Evolutionary conservation across 2,329 filamentous ascomycete species (phyloP), one percentile per base, ranked within the genome.

Genomic region (Alternaria dauci): DNA sequence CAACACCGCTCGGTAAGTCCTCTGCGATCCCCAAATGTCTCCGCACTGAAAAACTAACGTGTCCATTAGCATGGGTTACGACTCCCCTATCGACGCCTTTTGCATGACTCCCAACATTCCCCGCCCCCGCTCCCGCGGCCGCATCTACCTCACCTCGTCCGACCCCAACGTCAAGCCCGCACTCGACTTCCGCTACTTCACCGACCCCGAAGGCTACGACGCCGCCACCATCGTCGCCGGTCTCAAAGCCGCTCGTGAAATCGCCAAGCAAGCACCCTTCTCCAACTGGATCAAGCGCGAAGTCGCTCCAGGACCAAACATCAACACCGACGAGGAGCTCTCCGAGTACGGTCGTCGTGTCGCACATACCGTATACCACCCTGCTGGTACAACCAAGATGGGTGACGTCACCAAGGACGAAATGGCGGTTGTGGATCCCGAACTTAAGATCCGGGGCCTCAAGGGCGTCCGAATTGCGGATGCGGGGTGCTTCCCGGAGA

Each of bases 41-140:
- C 39, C 4, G 4, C n/a, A 20, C 18, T n/a, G 20, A 12, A 23
- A 58, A 32, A 61, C 66, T 67, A 59, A 66, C 52, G 54, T 9
- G 7, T 20, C 1, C 12, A 9, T 9, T 60, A 78, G 82, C 41
- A 85, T 97, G 11, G 93, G 93, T 68, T 96, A 89, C 77, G 87
- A 89, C 71, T 82, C 83, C 41, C 87, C 87, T 50, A 82, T 89
- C 62, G 90, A 94, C 72, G 92, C 92, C 53, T 96, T 96, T 84
- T 95, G 92, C 86, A 95, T 95, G 90, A 95, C 92, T 16, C 92
- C 92, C 72, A 95, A 96, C 82, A 95, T 96, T 72, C 92, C 91
- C 34, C 91, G 92, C 25, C 90, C 92, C 28, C 89, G 91, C 55
- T 93, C 91, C 47, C 88, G 90, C 55, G 92, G 92, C 60, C 87